Evolutionary conservation across 306 rosid species (phyloP).

Genomic region (Acacia crassicarpa): DNA sequence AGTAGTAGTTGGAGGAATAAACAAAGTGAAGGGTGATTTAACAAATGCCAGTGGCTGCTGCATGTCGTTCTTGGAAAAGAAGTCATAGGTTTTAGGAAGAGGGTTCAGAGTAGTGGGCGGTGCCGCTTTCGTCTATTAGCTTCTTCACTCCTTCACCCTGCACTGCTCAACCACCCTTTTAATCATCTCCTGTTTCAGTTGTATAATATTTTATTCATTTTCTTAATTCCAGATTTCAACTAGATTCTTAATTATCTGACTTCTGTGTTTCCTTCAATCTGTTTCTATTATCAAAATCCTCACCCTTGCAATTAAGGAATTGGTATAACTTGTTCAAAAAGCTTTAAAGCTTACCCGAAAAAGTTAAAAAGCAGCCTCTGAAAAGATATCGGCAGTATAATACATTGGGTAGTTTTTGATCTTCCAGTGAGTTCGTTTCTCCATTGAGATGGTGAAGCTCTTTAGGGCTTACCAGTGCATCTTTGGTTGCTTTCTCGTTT

Average conservation of each 20-base stretch:
- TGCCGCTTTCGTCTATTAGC: conserved; percentile 30
- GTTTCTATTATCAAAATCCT: neutral
- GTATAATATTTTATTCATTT: neutral
- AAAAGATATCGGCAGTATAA: neutral
- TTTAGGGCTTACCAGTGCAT: conserved; percentile 41
- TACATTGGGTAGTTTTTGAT: conserved; percentile 17
- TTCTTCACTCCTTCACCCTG: neutral
- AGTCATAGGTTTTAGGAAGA: conserved; percentile 15
- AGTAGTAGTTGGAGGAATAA: neutral
- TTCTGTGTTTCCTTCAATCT: neutral
- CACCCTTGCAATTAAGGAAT: neutral
- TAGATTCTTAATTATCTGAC: neutral
- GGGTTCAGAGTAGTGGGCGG: conserved; percentile 21
- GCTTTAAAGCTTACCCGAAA: conserved; percentile 2
- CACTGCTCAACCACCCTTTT: neutral
- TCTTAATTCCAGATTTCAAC: neutral
- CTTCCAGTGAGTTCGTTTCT: conserved; percentile 9
- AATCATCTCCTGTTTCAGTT: neutral
- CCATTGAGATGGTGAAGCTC: conserved; percentile 49
- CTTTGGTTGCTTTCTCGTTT: conserved; percentile 23
- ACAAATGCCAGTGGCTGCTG: neutral
- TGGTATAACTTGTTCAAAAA: neutral
- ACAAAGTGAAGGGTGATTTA: neutral
- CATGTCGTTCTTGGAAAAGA: conserved; percentile 14
- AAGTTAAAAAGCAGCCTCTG: neutral